A percentile compares a stretch with the other conserved stretches of the same genome.
These are phyloP conservation scores for Diphasiastrum complanatum DNA, from an alignment of 83 land plant genomes.

Conservation along the genomic window DNA sequence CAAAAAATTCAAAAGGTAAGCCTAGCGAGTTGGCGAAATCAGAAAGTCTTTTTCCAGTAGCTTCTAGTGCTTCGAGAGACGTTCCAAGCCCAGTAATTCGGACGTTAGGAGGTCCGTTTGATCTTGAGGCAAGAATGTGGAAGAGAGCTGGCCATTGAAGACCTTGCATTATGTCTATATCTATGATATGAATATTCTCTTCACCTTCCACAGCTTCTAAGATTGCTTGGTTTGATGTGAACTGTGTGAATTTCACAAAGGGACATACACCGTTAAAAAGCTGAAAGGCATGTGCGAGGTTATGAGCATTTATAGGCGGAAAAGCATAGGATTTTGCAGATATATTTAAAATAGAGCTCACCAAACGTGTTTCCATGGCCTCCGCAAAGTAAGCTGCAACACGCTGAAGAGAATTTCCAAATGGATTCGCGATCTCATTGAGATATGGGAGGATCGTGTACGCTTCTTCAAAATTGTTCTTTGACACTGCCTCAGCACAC, in stretches of 20 bases:
- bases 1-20: slow-evolving; percentile 6
- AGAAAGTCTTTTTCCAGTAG: slow-evolving; percentile 10
- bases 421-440: background rate
- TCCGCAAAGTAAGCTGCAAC: slow-evolving; percentile 7
- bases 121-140: slow-evolving; percentile 3
- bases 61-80: slow-evolving; percentile 6
- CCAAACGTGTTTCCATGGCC: slow-evolving; percentile 1
- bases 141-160: slow-evolving; percentile 16
- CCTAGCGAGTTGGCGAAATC: slow-evolving; percentile 9
- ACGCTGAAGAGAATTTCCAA: slow-evolving; percentile 2
- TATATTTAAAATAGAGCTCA: background rate
- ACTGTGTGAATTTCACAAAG: slow-evolving; percentile 8
- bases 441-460: background rate
- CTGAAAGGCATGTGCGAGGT: slow-evolving; percentile 5
- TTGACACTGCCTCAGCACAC: too few relatives aligned
- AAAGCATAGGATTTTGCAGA: background rate
- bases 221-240: slow-evolving; percentile 14
- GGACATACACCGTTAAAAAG: slow-evolving; percentile 18
- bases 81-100: slow-evolving; percentile 14
- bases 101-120: slow-evolving; percentile 4
- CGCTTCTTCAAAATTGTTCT: slow-evolving; percentile 3
- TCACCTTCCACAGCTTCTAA: slow-evolving; percentile 11
- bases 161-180: slow-evolving; percentile 16
- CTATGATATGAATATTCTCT: slow-evolving; percentile 3
- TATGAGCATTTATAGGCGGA: slow-evolving; percentile 3